phyloP scores from a whole-genome alignment of 768 basidiomycete species.

The Russula sp. region DNA sequence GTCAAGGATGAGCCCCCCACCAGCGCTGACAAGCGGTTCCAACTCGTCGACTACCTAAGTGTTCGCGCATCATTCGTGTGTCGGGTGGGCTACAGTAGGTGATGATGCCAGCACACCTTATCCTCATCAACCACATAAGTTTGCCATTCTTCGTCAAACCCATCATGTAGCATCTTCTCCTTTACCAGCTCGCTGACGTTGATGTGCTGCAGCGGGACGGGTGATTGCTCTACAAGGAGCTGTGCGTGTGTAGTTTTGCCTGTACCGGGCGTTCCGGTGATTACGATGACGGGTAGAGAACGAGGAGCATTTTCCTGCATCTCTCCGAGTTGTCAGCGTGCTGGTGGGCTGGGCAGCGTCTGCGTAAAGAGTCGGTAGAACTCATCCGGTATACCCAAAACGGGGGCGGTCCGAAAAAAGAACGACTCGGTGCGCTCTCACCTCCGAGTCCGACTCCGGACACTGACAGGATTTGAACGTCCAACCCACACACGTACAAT shows the following conservation, averaged over 20 bases:
- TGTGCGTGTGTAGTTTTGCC: slow-evolving; percentile 93
- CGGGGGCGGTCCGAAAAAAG: background rate
- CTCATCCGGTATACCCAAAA: background rate
- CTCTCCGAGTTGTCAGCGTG: background rate
- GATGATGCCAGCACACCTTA: slow-evolving; percentile 49
- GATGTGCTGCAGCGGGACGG: slow-evolving; percentile 67
- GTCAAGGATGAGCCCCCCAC: slow-evolving; percentile 76
- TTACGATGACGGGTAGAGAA: slow-evolving; percentile 62
- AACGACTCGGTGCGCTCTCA: background rate
- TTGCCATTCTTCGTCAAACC: slow-evolving; percentile 93
- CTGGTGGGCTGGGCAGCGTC: background rate
- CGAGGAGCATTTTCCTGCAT: slow-evolving; percentile 17
- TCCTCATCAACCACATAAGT: slow-evolving; percentile 94
- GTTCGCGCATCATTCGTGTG: background rate
- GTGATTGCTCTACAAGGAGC: slow-evolving; percentile 68
- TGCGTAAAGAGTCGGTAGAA: background rate
- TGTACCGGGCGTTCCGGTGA: slow-evolving; percentile 92
- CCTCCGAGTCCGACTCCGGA: too few relatives aligned
- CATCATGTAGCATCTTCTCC: slow-evolving; percentile 70
- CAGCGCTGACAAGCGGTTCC: slow-evolving; percentile 59
- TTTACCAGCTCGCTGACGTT: slow-evolving; percentile 91
- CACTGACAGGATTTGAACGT: too few relatives aligned
- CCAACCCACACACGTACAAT: too few relatives aligned
- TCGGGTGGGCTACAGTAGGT: background rate
- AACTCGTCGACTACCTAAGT: slow-evolving; percentile 81